Evolutionary conservation across 2,329 filamentous ascomycete species (phyloP), one percentile per base, ranked within the genome.

Genomic region (Aureobasidium lini): DNA sequence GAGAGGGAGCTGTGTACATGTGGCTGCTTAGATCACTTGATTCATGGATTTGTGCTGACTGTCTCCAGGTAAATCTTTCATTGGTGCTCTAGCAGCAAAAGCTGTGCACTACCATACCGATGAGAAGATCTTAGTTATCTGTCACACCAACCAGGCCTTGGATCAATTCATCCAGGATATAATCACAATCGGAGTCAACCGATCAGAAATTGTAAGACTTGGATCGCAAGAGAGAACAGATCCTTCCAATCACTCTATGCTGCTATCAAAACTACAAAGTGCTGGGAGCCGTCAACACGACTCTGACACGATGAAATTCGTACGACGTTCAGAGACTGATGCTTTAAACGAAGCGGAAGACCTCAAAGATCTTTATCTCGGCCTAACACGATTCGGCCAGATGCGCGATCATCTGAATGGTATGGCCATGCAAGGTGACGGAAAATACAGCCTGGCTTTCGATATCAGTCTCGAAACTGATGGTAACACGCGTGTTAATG

Each of bases 111-210:
- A 78, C 73, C 68, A 71, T 53, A 73, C 69, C 7, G n/a, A 16
- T 5, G 53, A 46, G 10, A 39, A 46, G 0, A 76, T 82, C 4
- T 62, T 82, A 6, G 73, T 71, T 56, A 73, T 79, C 0, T 77
- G 73, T 56, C 78, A 78, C 61, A 80, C 78, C 2, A 81, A 81
- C 59, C 78, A 81, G 64, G 79, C 79, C 0, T 68, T 82, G 0
- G 80, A 82, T 48, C 79, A 82, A 63, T 75, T 88, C 0, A 73
- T 88, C 0, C 80, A 87, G 63, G 80, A 86, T 60, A 68, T 88
- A 0, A 62, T 29, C 2, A 56, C 37, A 37, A 16, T 56, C 2
- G 52, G 40, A 6, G 37, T 56, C 11, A 8, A 23, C 2, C 31
- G 36, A 2, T 36, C 39, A 6, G 15, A 46, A 7, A 46, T 57